Conservation (phyloP, 306 rosid species). For the Acacia confusa region DNA sequence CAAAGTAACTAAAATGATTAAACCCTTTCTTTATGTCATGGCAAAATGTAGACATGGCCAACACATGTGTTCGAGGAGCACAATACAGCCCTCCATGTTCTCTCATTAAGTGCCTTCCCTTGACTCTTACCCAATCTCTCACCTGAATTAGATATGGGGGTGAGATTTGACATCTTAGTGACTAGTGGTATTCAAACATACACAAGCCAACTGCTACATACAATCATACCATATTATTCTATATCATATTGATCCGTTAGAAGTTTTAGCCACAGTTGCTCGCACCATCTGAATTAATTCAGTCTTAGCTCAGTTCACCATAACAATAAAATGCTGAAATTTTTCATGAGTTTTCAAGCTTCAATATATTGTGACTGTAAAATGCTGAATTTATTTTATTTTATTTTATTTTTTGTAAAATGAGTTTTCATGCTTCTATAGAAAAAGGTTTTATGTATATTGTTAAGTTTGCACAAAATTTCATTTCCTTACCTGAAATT, state of each 20-base stretch:
- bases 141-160: no score
- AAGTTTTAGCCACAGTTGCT: conserved; percentile 5
- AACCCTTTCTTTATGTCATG: no score
- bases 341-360: conserved; percentile 10
- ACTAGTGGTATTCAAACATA: no score
- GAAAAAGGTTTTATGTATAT: background rate
- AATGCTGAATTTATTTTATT: conserved; percentile 6
- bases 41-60: no score
- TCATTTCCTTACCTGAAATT: background rate
- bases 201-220: no score
- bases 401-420: conserved; percentile 12
- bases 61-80: no score
- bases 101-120: no score
- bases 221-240: no score
- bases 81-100: no score
- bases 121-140: no score
- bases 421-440: conserved; percentile 7
- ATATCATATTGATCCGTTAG: conserved; percentile 7
- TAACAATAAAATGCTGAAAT: conserved; percentile 24
- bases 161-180: no score
- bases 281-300: conserved; percentile 1
- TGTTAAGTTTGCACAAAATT: background rate
- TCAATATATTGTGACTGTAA: background rate
- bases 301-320: conserved; percentile 17
- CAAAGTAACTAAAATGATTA: no score